Evolutionary conservation across 2,329 filamentous ascomycete species (phyloP).

Genomic region (Fusarium oxysporum): DNA sequence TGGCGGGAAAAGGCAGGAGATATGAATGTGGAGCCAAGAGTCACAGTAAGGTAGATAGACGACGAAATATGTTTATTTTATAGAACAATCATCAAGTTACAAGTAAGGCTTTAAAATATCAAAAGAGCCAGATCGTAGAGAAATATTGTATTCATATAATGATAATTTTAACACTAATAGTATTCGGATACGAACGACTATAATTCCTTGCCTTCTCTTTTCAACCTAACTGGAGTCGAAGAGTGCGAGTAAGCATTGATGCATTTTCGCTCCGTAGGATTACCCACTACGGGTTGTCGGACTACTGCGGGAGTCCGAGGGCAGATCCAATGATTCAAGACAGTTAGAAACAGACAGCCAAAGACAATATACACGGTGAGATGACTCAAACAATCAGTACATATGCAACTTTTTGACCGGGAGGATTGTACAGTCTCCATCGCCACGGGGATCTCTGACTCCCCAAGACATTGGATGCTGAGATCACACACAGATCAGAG

Average conservation of each 20-base stretch:
- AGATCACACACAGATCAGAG: neutral
- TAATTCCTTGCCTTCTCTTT: neutral
- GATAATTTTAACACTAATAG: neutral
- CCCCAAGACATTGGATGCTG: neutral
- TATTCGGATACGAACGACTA: neutral
- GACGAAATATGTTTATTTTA: neutral
- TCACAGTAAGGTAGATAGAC: neutral
- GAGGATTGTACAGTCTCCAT: neutral
- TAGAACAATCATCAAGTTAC: neutral
- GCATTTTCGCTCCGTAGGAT: conserved; percentile 3
- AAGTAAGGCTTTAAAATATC: no score
- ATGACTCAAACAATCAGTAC: conserved; percentile 31
- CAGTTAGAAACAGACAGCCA: conserved; percentile 1
- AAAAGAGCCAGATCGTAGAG: neutral
- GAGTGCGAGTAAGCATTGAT: conserved; percentile 14
- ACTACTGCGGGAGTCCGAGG: conserved; percentile 39
- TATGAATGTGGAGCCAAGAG: conserved; percentile 12
- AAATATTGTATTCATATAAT: neutral
- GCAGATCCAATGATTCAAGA: conserved; percentile 1
- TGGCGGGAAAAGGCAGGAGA: conserved; percentile 11
- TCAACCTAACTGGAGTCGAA: neutral
- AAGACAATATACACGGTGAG: conserved; percentile 16
- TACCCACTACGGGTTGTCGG: conserved; percentile 35
- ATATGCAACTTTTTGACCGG: neutral
- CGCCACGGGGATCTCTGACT: neutral